Evolutionary conservation across 495 filamentous ascomycete genomes (phyloP).

Genomic region (Cercophora newfieldiana): DNA sequence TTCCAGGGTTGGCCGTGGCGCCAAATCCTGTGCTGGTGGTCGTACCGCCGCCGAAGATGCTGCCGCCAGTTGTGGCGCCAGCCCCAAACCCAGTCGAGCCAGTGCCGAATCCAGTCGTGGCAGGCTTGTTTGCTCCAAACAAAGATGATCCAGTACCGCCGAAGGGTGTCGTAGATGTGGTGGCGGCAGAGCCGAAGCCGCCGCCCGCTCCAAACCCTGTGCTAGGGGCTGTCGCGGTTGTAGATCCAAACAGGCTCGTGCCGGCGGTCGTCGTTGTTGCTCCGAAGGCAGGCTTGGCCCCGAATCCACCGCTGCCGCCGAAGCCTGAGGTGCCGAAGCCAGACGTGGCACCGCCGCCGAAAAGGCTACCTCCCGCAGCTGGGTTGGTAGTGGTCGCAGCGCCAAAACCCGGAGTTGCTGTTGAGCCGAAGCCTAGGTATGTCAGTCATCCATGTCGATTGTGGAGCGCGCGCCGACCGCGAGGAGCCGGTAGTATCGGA

Average conservation of each 20-base stretch:
- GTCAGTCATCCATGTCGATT: conserved; percentile 14
- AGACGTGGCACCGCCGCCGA: conserved; percentile 26
- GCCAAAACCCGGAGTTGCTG: conserved; percentile 47
- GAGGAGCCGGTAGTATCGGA: conserved; percentile 1
- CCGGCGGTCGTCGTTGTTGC: conserved; percentile 35
- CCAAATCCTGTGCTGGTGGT: conserved; percentile 53
- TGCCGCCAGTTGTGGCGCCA: conserved; percentile 31
- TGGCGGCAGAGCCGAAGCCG: conserved; percentile 48
- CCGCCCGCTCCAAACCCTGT: conserved; percentile 48
- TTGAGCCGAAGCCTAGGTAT: conserved; percentile 51
- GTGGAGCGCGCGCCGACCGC: background rate
- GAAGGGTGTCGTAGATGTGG: conserved; percentile 49
- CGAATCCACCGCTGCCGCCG: conserved; percentile 43
- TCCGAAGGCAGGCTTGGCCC: conserved; percentile 40
- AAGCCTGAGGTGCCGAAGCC: conserved; percentile 50
- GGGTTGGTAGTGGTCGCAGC: conserved; percentile 39
- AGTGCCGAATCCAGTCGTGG: conserved; percentile 34
- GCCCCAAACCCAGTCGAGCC: conserved; percentile 41
- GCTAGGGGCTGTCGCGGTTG: conserved; percentile 39
- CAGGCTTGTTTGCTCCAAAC: conserved; percentile 49
- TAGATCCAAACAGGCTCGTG: conserved; percentile 44
- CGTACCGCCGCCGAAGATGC: conserved; percentile 48
- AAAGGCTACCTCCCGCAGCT: conserved; percentile 7
- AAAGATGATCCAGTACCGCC: conserved; percentile 43
- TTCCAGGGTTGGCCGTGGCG: conserved; percentile 42